Evolutionary conservation across 2,329 filamentous ascomycete species (phyloP), one percentile per base, ranked within the genome.

Genomic region (Nannizziopsis barbatae): DNA sequence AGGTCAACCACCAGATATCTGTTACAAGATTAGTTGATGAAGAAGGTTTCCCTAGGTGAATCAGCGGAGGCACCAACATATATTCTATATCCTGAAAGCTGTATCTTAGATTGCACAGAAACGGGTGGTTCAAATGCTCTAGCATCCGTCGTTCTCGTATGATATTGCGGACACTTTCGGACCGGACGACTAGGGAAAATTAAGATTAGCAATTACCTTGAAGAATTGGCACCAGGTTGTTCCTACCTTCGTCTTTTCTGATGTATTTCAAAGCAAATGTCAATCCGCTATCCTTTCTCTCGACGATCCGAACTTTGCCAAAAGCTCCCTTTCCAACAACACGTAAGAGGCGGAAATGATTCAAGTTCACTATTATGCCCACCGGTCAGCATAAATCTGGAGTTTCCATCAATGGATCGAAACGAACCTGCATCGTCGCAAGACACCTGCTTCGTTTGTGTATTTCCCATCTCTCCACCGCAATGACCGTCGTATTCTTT

Each of bases 11-110:
- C 90, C 48, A 98, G 81, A 66, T 98, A 86, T 62, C 80, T 84
- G 45, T 17, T 2, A 32, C 18, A 22, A 27, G 14, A 3, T 20
- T 45, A 17, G 9, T 18, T 8, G n/a, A n/a, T 38, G 7, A 27
- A 5, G n/a, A n/a, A n/a, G n/a, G 6, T 38, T 38, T 39, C 33
- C 2, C 20, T 17, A 20, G 11, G n/a, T 15, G 14, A 18, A 15
- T 56, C 31, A 11, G 18, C 17, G 18, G n/a, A 38, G 31, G 20
- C 51, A 67, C 85, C 62, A 75, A 95, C 87, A 98, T 84, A 70
- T 98, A 98, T 68, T 98, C 92, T 59, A 96, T 88, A 68, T 98
- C 92, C 70, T 98, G 92, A 65, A 98, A 98, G 70, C 89, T 95
- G 71, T 96, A 98, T 60, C 92, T 85, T 73, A 98, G 73, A 68